These are phyloP conservation scores for Moesziomyces globuligerus DNA, from an alignment of 1,284 basidiomycete species.

Conservation along the genomic window DNA sequence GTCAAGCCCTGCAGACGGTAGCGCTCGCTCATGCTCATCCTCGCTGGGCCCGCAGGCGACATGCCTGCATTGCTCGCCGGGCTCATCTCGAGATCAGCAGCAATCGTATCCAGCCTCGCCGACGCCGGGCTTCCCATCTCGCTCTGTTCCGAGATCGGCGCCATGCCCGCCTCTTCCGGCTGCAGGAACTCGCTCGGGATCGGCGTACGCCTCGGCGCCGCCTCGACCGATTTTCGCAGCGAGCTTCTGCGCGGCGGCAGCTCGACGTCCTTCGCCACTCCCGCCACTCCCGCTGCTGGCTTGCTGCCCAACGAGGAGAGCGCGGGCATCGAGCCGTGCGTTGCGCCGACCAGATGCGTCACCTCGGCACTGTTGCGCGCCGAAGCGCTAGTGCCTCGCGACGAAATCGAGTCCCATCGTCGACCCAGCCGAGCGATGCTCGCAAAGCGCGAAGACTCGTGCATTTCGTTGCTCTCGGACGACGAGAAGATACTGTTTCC, in stretches of 20 bases:
- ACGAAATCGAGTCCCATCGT: constrained; percentile 48
- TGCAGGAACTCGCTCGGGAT: constrained; percentile 26
- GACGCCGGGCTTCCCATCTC: constrained; percentile 39
- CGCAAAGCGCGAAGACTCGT: constrained; percentile 25
- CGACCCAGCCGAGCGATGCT: constrained; percentile 20
- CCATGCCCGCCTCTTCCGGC: constrained; percentile 23
- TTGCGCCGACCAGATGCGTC: constrained; percentile 1
- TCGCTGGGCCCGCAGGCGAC: constrained; percentile 7
- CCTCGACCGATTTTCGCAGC: constrained; percentile 18
- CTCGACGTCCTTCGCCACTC: constrained; percentile 3
- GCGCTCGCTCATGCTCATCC: constrained; percentile 48
- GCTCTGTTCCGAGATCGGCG: constrained; percentile 42
- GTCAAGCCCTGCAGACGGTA: constrained; percentile 31
- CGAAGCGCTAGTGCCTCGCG: constrained; percentile 32
- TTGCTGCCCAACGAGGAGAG: constrained; percentile 9
- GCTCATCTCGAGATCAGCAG: constrained; percentile 27
- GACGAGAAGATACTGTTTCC: constrained; percentile 29
- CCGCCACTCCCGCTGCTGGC: constrained; percentile 5
- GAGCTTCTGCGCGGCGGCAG: constrained; percentile 41
- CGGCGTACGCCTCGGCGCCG: constrained; percentile 6
- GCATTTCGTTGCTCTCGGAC: constrained; percentile 17
- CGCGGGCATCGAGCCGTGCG: constrained; percentile 8
- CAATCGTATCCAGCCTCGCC: neutral
- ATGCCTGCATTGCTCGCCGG: constrained; percentile 15
- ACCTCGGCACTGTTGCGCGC: constrained; percentile 31